Percentiles rank a stretch among this genome's conserved stretches.
phyloP scores from a whole-genome alignment of 2,329 filamentous ascomycete species.

The Neoarthrinium moseri region DNA sequence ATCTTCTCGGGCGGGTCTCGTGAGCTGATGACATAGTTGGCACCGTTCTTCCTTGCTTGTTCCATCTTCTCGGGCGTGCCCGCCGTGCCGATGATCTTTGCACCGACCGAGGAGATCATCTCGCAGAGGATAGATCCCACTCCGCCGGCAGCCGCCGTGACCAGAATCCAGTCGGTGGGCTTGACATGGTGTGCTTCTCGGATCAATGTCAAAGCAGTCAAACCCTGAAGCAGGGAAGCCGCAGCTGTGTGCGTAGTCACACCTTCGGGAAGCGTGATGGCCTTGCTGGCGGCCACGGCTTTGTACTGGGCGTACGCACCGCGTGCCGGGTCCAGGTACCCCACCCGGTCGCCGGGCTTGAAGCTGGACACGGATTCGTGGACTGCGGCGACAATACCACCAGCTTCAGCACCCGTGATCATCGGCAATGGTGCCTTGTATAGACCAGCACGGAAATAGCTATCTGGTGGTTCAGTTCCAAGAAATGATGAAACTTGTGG shows the following conservation, averaged over 20 bases:
- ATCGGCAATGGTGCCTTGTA: constrained; percentile 72
- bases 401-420: constrained; percentile 76
- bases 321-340: constrained; percentile 53
- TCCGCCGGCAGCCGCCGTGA: constrained; percentile 84
- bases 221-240: constrained; percentile 73
- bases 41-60: constrained; percentile 68
- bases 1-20: constrained; percentile 58
- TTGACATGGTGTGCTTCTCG: constrained; percentile 75
- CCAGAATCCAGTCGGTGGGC: constrained; percentile 75
- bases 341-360: constrained; percentile 67
- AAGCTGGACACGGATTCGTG: constrained; percentile 50
- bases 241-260: constrained; percentile 63
- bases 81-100: constrained; percentile 77
- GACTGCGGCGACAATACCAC: constrained; percentile 66
- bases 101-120: constrained; percentile 70
- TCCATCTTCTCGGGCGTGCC: constrained; percentile 70
- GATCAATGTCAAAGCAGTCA: constrained; percentile 79
- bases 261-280: constrained; percentile 62
- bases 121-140: constrained; percentile 75
- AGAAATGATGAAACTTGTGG: neutral
- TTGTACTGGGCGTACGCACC: constrained; percentile 58
- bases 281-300: constrained; percentile 49
- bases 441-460: constrained; percentile 82
- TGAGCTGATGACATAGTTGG: constrained; percentile 65
- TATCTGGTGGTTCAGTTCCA: constrained; percentile 22